Conservation (phyloP, 306 rosid genomes). For the Vicia villosa region DNA sequence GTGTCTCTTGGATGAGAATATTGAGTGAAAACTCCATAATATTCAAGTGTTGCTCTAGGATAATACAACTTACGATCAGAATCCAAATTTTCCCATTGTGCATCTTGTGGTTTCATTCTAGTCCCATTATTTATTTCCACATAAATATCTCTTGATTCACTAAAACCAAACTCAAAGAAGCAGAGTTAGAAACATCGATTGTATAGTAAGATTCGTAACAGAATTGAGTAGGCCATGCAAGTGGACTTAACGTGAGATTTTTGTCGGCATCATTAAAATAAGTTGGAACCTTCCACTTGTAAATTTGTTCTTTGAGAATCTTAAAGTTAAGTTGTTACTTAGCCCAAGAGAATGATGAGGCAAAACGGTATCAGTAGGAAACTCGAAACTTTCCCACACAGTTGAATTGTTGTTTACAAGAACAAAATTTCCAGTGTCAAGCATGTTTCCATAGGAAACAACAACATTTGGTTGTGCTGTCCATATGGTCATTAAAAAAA, state of each 20-base stretch:
- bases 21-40: conserved; percentile 60
- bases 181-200: neutral
- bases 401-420: conserved; percentile 15
- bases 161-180: conserved; percentile 26
- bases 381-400: conserved; percentile 60
- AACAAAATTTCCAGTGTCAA: conserved; percentile 58
- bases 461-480: neutral
- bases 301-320: conserved; percentile 43
- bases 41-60: conserved; percentile 63
- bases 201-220: conserved; percentile 16
- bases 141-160: conserved; percentile 45
- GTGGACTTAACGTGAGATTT: conserved; percentile 39
- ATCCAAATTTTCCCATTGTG: neutral
- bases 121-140: conserved; percentile 23
- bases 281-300: conserved; percentile 59
- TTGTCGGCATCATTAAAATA: conserved; percentile 9
- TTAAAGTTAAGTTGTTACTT: conserved; percentile 4
- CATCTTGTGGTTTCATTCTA: neutral
- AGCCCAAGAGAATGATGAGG: conserved; percentile 44
- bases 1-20: conserved; percentile 48
- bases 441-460: conserved; percentile 49
- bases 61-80: conserved; percentile 28
- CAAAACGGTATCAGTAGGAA: conserved; percentile 66
- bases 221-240: conserved; percentile 39
- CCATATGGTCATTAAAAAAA: no score